Base-by-base conservation (phyloP, 1,284 basidiomycete genomes). In the Boletus albobrunnescens region DNA sequence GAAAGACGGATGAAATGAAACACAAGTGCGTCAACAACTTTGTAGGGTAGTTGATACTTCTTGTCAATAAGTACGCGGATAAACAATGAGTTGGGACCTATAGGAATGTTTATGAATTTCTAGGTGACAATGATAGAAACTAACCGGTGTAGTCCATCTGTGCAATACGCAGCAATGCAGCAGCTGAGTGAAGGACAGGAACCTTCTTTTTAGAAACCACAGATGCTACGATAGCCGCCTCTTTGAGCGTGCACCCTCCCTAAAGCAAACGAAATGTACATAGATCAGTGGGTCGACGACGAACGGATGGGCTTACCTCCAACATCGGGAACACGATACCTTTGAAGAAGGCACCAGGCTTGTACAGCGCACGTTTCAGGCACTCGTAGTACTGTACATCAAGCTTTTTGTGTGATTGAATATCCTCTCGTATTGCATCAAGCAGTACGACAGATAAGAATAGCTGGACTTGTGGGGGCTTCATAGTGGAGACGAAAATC, bases 281-380 rank as follows among this genome's bases (percentile, higher is more conserved):
- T 35, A 5, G 19, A n/a, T 28, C 30, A 41, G 19, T 19, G 38
- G 6, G n/a, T 17, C 19, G 16, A 46, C 5, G n/a, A 16, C 6
- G 14, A 22, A 30, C 23, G 23, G 33, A 51, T 32, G 36, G 19
- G 69, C 84, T 51, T 58, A 92, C 92, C 63, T 96, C 93, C 55
- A 95, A 81, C 60, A 99, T 76, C 1, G 96, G 96, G 68, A 99
- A 99, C 30, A 99, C 78, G 50, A 99, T 86, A 4, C 95, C 96
- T 69, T 99, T 99, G 78, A 99, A 99, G 67, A 98, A 98, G 1
- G 96, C 94, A 1, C 90, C 90, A 4, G 96, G 96, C 69, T 99
- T 99, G 70, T 95, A 99, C 50, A 99, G 70, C 10, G 91, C 81
- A 57, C 93, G 87, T 67, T 94, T 95, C 58, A 99, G 69, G 20